Conservation (phyloP, 2,329 filamentous ascomycete genomes). For the Colletotrichum sp. region DNA sequence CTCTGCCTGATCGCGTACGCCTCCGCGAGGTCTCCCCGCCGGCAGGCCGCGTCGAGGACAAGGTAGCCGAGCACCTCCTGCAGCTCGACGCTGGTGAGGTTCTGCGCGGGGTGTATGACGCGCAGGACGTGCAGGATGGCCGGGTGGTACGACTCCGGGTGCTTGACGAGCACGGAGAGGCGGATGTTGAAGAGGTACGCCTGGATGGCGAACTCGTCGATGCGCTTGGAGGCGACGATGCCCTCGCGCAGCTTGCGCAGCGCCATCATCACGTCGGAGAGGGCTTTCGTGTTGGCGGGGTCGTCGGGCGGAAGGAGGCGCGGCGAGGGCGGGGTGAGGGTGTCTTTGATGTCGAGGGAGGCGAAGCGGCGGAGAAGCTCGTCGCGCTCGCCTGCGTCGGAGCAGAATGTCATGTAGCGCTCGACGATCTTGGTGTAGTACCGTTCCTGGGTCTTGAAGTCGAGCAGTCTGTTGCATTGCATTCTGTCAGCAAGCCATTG, state of each 20-base stretch:
- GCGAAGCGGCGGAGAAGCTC: slow-evolving; percentile 79
- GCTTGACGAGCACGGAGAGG: slow-evolving; percentile 78
- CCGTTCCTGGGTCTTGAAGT: slow-evolving; percentile 78
- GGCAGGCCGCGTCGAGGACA: slow-evolving; percentile 87
- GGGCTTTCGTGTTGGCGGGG: slow-evolving; percentile 59
- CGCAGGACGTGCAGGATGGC: slow-evolving; percentile 82
- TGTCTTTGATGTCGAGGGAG: slow-evolving; percentile 54
- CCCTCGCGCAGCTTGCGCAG: slow-evolving; percentile 93
- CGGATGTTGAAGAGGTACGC: slow-evolving; percentile 93
- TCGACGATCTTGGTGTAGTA: slow-evolving; percentile 90
- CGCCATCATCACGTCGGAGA: slow-evolving; percentile 79
- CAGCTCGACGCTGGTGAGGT: slow-evolving; percentile 74
- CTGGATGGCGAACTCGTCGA: slow-evolving; percentile 83
- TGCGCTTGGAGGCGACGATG: slow-evolving; percentile 77
- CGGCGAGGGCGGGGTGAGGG: slow-evolving; percentile 4
- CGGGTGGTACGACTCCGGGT: slow-evolving; percentile 89
- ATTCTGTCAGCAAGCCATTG: too few species aligned
- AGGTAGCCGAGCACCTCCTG: slow-evolving; percentile 82
- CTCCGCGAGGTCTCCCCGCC: slow-evolving; percentile 74
- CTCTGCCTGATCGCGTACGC: slow-evolving; percentile 71
- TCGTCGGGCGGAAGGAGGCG: slow-evolving; percentile 19
- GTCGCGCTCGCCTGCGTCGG: slow-evolving; percentile 71
- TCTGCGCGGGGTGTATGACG: slow-evolving; percentile 69
- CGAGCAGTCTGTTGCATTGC: slow-evolving; percentile 61
- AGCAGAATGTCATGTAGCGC: slow-evolving; percentile 89